These are phyloP conservation scores for Pseudogymnoascus sp. DNA, from an alignment of 2,329 filamentous ascomycete species.

Conservation along the genomic window DNA sequence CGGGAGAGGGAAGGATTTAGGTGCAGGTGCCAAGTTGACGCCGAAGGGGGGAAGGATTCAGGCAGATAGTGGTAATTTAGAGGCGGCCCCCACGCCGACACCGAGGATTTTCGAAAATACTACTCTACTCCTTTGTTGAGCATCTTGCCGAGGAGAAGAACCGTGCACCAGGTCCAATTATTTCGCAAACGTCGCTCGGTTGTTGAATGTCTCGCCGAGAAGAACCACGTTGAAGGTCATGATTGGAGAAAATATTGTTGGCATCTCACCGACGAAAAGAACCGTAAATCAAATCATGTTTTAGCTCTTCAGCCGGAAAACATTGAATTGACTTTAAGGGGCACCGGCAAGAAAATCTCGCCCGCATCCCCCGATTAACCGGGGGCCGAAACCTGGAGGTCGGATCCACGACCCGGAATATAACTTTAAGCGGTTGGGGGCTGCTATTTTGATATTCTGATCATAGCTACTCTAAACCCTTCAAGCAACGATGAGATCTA, in stretches of 20 bases:
- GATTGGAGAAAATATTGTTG: not conserved
- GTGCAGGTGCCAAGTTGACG: not conserved
- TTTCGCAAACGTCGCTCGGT: not conserved
- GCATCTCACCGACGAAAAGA: not conserved
- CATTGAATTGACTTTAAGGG: not conserved
- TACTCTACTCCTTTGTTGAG: not conserved
- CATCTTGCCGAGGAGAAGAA: not conserved
- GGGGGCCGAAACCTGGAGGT: not conserved
- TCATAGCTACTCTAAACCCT: not conserved
- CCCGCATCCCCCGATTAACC: not conserved
- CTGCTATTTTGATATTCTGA: not conserved
- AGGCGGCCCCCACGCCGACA: not conserved
- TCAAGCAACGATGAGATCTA: not conserved
- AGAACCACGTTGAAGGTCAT: no score
- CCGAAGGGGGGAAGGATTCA: not conserved
- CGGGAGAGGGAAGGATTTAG: not conserved
- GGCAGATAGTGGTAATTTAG: not conserved
- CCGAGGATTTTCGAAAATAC: not conserved
- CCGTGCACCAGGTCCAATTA: not conserved
- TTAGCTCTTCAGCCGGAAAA: not conserved
- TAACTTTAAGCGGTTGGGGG: not conserved
- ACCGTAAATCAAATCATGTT: not conserved
- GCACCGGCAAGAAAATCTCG: not conserved
- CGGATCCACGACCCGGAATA: not conserved
- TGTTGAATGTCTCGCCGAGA: not conserved